Evolutionary conservation across 2,329 filamentous ascomycete species (phyloP).

Genomic region (Cercospora beticola): DNA sequence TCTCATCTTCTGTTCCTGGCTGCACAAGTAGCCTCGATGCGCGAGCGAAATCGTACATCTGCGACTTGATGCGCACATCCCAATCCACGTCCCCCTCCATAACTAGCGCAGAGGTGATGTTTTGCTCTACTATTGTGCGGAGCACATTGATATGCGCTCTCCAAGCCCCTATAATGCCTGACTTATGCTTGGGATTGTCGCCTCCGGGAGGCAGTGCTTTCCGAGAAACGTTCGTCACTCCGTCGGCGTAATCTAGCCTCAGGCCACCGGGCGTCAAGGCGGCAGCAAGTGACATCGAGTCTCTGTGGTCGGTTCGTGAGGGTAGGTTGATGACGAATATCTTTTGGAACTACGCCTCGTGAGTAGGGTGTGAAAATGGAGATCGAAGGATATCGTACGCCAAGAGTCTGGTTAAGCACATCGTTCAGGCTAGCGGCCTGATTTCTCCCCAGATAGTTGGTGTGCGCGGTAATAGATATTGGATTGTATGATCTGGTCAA

Average conservation of each 20-base stretch:
- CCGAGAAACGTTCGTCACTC: slow-evolving; percentile 40
- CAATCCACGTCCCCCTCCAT: slow-evolving; percentile 50
- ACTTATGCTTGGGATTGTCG: slow-evolving; percentile 30
- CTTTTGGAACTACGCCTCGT: slow-evolving; percentile 47
- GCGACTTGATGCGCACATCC: slow-evolving; percentile 46
- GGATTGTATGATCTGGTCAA: not conserved
- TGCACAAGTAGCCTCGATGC: slow-evolving; percentile 42
- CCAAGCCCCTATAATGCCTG: slow-evolving; percentile 27
- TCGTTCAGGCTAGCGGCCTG: slow-evolving; percentile 10
- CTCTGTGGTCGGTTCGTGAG: slow-evolving; percentile 52
- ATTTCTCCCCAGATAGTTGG: not conserved
- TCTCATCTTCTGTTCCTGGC: slow-evolving; percentile 18
- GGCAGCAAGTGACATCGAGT: slow-evolving; percentile 52
- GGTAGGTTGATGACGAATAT: slow-evolving; percentile 56
- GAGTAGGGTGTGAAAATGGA: not conserved
- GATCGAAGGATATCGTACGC: slow-evolving; percentile 11
- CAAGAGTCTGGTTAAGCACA: slow-evolving; percentile 20
- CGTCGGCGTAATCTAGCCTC: slow-evolving; percentile 39
- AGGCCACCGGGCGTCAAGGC: slow-evolving; percentile 49
- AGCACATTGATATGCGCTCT: slow-evolving; percentile 33
- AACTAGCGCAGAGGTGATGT: slow-evolving; percentile 43
- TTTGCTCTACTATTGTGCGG: slow-evolving; percentile 38
- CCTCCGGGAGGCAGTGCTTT: slow-evolving; percentile 39
- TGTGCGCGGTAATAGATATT: not conserved
- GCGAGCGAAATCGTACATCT: slow-evolving; percentile 39